phyloP scores from a whole-genome alignment of 805 yeast genomes.

The Cyberlindnera maritima region DNA sequence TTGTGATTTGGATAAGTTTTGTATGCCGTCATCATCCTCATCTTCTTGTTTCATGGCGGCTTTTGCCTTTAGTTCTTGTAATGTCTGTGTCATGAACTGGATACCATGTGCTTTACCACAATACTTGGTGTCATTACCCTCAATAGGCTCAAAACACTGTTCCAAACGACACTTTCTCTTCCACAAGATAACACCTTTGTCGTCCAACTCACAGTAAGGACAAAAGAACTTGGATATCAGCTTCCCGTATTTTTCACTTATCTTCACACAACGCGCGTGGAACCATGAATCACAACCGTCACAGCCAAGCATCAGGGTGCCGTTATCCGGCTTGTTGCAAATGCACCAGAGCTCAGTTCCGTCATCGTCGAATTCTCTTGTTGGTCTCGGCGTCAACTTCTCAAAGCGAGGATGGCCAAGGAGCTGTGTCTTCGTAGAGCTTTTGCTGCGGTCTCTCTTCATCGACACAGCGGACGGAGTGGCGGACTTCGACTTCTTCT shows the following conservation, averaged over 20 bases:
- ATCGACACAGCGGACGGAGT: not conserved
- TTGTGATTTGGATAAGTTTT: slow-evolving; percentile 8
- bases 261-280: slow-evolving; percentile 74
- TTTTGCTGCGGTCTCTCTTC: not conserved
- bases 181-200: slow-evolving; percentile 56
- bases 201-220: slow-evolving; percentile 58
- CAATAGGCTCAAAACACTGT: slow-evolving; percentile 55
- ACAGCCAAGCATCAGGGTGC: slow-evolving; percentile 88
- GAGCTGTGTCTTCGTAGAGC: not conserved
- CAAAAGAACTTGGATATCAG: slow-evolving; percentile 69
- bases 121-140: slow-evolving; percentile 54
- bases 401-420: slow-evolving; percentile 30
- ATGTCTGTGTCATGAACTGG: slow-evolving; percentile 12
- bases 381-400: slow-evolving; percentile 16
- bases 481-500: slow-evolving; percentile 5
- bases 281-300: slow-evolving; percentile 96
- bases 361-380: slow-evolving; percentile 39
- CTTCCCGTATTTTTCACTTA: slow-evolving; percentile 47
- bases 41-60: too few species aligned
- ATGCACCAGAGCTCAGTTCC: slow-evolving; percentile 71
- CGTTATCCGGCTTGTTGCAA: slow-evolving; percentile 76
- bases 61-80: slow-evolving; percentile 4
- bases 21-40: not conserved
- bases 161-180: slow-evolving; percentile 69
- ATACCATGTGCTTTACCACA: slow-evolving; percentile 73